These are phyloP conservation scores for Falciphora oryzae DNA, from an alignment of 2,329 filamentous ascomycete species.

Conservation along the genomic window DNA sequence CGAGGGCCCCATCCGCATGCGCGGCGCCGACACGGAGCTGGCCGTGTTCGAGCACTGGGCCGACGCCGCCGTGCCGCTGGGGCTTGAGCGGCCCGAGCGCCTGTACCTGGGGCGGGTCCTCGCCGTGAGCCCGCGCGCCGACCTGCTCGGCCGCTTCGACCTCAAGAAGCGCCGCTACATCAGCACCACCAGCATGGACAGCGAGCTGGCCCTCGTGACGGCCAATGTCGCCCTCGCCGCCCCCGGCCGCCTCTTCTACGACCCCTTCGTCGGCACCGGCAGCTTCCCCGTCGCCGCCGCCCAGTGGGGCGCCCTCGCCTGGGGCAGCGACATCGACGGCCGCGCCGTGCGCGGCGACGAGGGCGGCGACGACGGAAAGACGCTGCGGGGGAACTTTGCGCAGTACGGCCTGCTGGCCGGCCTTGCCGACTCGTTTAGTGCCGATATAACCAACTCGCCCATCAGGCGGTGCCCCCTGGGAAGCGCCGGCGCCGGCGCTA, in stretches of 20 bases:
- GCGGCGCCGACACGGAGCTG: constrained; percentile 67
- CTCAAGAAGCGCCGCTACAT: constrained; percentile 93
- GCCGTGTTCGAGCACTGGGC: constrained; percentile 79
- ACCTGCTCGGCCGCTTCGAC: constrained; percentile 68
- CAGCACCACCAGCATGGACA: constrained; percentile 95
- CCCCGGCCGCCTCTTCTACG: constrained; percentile 82
- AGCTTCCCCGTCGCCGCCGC: constrained; percentile 87
- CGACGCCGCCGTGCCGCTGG: constrained; percentile 42
- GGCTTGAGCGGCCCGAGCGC: constrained; percentile 47
- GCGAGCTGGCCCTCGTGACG: constrained; percentile 83
- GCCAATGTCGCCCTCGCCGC: constrained; percentile 83
- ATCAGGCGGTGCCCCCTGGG: constrained; percentile 42
- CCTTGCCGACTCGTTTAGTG: constrained; percentile 74
- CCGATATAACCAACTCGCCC: constrained; percentile 84
- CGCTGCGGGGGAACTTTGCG: constrained; percentile 65
- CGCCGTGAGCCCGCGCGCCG: constrained; percentile 59
- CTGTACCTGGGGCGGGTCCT: constrained; percentile 71
- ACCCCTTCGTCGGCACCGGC: constrained; percentile 93
- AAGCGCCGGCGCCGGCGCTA: constrained; percentile 19
- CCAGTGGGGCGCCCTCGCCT: constrained; percentile 77
- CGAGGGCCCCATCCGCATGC: constrained; percentile 71
- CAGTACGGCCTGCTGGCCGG: constrained; percentile 67
- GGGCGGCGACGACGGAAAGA: constrained; percentile 27
- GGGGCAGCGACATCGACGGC: constrained; percentile 91
- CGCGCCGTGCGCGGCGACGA: constrained; percentile 73